Conservation (phyloP, 805 yeast species). For the Candida endomychidarum region DNA sequence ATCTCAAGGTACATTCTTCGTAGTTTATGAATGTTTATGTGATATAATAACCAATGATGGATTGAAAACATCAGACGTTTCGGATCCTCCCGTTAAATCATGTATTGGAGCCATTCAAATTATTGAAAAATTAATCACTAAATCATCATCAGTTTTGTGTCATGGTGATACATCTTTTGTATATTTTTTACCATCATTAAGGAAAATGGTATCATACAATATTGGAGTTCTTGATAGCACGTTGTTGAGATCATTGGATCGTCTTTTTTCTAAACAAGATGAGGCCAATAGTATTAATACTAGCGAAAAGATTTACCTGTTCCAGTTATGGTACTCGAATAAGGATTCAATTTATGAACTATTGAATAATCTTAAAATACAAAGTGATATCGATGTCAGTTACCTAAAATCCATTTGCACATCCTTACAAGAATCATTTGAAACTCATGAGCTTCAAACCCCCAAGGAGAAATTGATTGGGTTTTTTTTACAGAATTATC, state of each 20-base stretch:
- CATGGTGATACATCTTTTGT: conserved; percentile 19
- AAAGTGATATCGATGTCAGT: conserved; percentile 27
- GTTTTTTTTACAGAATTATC: conserved; percentile 40
- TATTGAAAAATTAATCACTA: conserved; percentile 25
- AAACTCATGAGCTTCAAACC: conserved; percentile 37
- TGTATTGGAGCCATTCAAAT: conserved; percentile 42
- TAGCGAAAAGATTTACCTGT: conserved; percentile 29
- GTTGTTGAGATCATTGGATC: conserved; percentile 39
- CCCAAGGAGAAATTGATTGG: conserved; percentile 43
- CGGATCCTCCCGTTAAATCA: conserved; percentile 21
- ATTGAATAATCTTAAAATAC: conserved; percentile 23
- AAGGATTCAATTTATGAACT: conserved; percentile 42
- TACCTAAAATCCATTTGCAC: conserved; percentile 36
- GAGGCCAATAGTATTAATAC: conserved; percentile 14
- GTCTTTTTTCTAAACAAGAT: conserved; percentile 33
- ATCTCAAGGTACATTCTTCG: conserved; percentile 32
- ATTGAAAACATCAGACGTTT: conserved; percentile 8
- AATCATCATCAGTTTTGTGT: conserved; percentile 21
- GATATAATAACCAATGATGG: conserved; percentile 15
- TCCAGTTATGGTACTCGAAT: conserved; percentile 42
- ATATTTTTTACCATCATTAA: conserved; percentile 32
- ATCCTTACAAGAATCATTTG: conserved; percentile 32
- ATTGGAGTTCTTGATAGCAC: conserved; percentile 41
- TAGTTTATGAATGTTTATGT: conserved; percentile 11
- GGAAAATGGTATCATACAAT: conserved; percentile 31